phyloP scores from a whole-genome alignment of 164 flowering plant genomes.

The Stephania japonica region DNA sequence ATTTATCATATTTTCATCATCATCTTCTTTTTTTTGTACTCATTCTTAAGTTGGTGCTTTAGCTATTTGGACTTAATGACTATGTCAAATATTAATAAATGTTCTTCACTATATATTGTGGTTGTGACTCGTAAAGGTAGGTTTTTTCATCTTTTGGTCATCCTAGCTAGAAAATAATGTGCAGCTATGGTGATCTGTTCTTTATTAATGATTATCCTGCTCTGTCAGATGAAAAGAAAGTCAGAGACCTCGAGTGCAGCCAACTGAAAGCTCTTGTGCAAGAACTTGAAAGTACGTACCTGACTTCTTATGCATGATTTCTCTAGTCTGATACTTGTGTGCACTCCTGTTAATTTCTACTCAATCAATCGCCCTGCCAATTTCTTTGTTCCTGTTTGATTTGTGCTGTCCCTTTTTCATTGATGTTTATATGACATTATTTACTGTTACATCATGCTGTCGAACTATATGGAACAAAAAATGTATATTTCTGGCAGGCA shows the following conservation, averaged over 20 bases:
- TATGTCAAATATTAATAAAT: neutral
- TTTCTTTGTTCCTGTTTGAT: neutral
- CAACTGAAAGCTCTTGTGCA: slow-evolving; percentile 67
- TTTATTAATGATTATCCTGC: slow-evolving; percentile 6
- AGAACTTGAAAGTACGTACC: slow-evolving; percentile 66
- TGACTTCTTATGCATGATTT: neutral
- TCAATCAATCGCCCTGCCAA: neutral
- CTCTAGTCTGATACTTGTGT: neutral
- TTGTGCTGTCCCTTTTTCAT: neutral
- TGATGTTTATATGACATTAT: neutral
- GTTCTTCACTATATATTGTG: neutral
- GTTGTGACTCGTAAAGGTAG: neutral
- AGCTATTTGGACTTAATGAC: neutral
- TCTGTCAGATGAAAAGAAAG: slow-evolving; percentile 52
- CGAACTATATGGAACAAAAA: no score
- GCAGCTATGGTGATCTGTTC: no score
- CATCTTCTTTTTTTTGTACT: neutral
- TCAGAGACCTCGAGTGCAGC: slow-evolving; percentile 43
- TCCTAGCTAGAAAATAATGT: neutral
- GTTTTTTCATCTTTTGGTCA: neutral
- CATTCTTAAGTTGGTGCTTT: neutral
- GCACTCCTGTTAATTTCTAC: neutral
- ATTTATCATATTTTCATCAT: neutral
- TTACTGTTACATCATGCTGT: neutral
- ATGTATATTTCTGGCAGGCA: no score